Evolutionary conservation across 2,329 filamentous ascomycete genomes (phyloP).

Genomic region (Aspergillus sergii): DNA sequence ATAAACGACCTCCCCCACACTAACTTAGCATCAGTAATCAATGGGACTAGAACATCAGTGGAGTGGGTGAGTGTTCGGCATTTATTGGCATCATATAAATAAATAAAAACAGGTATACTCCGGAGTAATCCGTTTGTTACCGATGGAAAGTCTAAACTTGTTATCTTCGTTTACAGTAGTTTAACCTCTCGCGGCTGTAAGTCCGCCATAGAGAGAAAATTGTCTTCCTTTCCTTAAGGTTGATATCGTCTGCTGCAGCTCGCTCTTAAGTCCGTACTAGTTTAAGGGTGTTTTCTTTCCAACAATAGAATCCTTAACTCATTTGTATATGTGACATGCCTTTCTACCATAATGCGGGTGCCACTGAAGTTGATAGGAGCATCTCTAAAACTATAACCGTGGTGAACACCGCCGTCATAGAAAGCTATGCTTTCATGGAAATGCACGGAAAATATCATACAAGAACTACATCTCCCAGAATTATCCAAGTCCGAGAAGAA

Average conservation of each 20-base stretch:
- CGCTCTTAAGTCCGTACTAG: neutral
- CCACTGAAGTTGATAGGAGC: neutral
- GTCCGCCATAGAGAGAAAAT: neutral
- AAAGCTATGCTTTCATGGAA: neutral
- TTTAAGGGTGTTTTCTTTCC: neutral
- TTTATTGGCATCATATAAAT: neutral
- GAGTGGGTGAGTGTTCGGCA: neutral
- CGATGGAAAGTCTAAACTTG: neutral
- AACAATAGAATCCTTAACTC: neutral
- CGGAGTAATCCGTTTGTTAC: neutral
- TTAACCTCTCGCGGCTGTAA: neutral
- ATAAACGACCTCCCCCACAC: neutral
- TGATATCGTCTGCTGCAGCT: neutral
- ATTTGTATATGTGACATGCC: neutral
- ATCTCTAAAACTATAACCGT: neutral
- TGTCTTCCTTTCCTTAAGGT: neutral
- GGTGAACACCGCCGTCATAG: neutral
- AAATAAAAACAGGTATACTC: neutral
- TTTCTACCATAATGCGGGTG: neutral
- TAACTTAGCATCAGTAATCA: neutral
- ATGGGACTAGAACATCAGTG: neutral
- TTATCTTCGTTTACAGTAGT: neutral
- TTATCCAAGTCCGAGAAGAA: neutral
- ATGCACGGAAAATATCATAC: slow-evolving; percentile 2
- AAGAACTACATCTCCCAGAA: neutral